Evolutionary conservation across 305 asterid species (phyloP).

Genomic region (Striga hermonthica): DNA sequence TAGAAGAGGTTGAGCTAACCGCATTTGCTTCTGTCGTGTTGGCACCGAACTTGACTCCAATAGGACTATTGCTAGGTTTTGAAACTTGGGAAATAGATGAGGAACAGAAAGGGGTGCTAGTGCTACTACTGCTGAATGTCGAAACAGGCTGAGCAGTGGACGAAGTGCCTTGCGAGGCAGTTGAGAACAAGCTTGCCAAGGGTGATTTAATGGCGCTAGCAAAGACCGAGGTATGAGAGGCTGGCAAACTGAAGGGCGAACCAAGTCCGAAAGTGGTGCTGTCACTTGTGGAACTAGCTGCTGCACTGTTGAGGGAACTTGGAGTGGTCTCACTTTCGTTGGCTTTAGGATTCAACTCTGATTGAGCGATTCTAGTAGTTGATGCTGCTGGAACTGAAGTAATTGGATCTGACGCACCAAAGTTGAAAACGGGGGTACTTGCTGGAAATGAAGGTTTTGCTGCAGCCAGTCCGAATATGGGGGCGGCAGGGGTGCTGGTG

Average conservation of each 20-base stretch:
- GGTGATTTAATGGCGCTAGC: constrained; percentile 33
- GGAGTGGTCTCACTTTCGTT: constrained; percentile 27
- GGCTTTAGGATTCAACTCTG: constrained; percentile 23
- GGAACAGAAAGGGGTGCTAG: constrained; percentile 36
- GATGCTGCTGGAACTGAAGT: constrained; percentile 39
- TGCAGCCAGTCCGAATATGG: constrained; percentile 35
- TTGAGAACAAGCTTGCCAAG: constrained; percentile 28
- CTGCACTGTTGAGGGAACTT: constrained; percentile 32
- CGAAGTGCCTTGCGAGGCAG: constrained; percentile 28
- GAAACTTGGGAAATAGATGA: constrained; percentile 30
- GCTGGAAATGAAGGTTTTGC: constrained; percentile 30
- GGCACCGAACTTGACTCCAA: constrained; percentile 34
- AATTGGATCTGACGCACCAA: constrained; percentile 36
- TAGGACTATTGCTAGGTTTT: constrained; percentile 29
- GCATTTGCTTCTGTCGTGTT: constrained; percentile 35
- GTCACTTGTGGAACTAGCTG: constrained; percentile 38
- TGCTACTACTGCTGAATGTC: constrained; percentile 23
- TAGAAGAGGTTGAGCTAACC: constrained; percentile 33
- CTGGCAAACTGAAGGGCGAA: constrained; percentile 30
- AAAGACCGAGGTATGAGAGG: constrained; percentile 33
- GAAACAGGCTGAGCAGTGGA: constrained; percentile 33
- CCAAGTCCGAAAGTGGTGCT: constrained; percentile 34
- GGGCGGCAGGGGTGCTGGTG: constrained; percentile 35
- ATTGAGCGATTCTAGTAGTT: constrained; percentile 28
- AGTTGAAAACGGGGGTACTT: constrained; percentile 34